Evolutionary conservation across 164 flowering plant species (phyloP), one percentile per base, ranked within the genome.

Genomic region (Umbilicus rupestris): DNA sequence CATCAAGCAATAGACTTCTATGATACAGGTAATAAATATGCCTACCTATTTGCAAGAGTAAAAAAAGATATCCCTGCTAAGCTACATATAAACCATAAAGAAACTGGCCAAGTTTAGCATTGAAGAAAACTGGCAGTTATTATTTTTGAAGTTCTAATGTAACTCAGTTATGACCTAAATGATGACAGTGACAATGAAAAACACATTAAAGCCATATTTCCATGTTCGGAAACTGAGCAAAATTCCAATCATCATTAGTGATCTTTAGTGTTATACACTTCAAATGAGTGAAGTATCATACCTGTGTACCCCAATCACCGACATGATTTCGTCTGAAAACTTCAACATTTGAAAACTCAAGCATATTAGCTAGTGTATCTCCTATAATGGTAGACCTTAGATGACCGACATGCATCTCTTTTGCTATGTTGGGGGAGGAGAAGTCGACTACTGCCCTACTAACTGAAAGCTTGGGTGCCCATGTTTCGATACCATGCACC

Each of bases 291-390:
- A 68, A 20, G 19, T 57, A 17, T 29, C 50, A 7, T 68, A 94
- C 98, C 96, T 94, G 99, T 66, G 99, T 94, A 26, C 99, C 99
- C 99, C 99, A 94, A 37, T 94, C 99, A 52, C 99, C 99, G 71
- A 94, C 97, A 82, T 94, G 97, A 73, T 94, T 94, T 64, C 99
- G 70, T 6, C 96, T 83, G 46, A 94, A 89, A 73, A 94, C 96
- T 41, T 89, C 89, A 65, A 89, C 97, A 62, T 90, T 85, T 55
- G 96, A 91, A 71, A 77, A 94, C 73, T 94, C 99, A 31, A 94
- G 80, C 97, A 92, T 88, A 59, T 90, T 90, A 22, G 99, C 90
- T 52, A 94, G 71, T 19, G 96, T 82, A 69, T 94, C 97, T 37
- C 97, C 99, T 78, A 91, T 91, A 28, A 94, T 94, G 10, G 99